Base-by-base conservation (phyloP, 1,139 yeast genomes). In the Candida sanyaensis region DNA sequence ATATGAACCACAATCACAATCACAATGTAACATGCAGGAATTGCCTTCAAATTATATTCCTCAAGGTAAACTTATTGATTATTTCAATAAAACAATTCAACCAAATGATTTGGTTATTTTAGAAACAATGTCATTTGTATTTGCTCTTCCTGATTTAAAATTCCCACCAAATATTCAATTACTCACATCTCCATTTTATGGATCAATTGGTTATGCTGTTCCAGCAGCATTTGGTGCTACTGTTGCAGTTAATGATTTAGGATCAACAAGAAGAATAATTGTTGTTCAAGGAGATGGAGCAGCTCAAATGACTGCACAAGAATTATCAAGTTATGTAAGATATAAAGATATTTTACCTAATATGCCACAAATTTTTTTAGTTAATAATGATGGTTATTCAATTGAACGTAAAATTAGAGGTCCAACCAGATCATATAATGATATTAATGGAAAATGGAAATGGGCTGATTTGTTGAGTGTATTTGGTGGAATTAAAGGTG, bases 201-300 rank as follows among this genome's bases (percentile, higher is more conserved):
- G 92, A 1, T 88, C 96, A 1, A 90, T 90, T 58, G 97, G 97
- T 4, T 87, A 80, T 68, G 91, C 96, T 0, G 71, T 90, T 27
- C 96, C 96, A 1, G 90, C 95, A 3, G 78, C 93, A 1, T 75
- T 90, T 42, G 97, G 97, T 32, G 87, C 83, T 6, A 82, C 88
- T 11, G 65, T 86, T 47, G 96, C 93, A 1, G 72, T 79, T 57
- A 73, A 77, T 48, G 95, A 89, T 60, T 52, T 70, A 47, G 73
- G 73, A 6, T 54, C 57, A 8, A 61, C 68, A 5, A 80, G 85
- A 41, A 78, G 96, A 54, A 77, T 88, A 23, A 68, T 88, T 13
- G 69, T 90, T 8, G 71, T 88, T 27, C 91, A 87, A 70, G 97
- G 97, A 44, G 97, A 91, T 61, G 97, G 97, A 2, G 84, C 95